phyloP scores from a whole-genome alignment of 768 basidiomycete species.

The Leucocoprinus birnbaumii region DNA sequence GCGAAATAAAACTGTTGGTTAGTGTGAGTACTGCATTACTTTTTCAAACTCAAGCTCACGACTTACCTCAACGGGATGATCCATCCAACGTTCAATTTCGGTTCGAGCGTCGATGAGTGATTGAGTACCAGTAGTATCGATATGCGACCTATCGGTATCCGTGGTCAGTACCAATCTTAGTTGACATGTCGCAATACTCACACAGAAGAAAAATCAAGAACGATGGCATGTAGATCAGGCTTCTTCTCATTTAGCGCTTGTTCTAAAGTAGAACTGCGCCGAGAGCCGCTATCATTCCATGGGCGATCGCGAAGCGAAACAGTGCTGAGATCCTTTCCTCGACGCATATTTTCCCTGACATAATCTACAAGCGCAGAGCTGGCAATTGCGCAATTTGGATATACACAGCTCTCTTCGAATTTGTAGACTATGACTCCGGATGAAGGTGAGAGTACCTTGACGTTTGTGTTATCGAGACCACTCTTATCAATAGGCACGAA shows the following conservation, averaged over 20 bases:
- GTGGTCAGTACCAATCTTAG: neutral
- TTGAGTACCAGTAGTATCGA: constrained; percentile 92
- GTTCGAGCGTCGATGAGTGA: constrained; percentile 87
- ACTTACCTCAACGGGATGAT: constrained; percentile 68
- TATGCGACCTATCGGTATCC: constrained; percentile 67
- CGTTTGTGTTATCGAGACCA: constrained; percentile 60
- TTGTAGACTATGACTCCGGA: constrained; percentile 92
- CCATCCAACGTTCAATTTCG: constrained; percentile 86
- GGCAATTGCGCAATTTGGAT: constrained; percentile 69
- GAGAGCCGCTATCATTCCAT: constrained; percentile 93
- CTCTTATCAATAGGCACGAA: constrained; percentile 73
- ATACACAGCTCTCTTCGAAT: constrained; percentile 86
- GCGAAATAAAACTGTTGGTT: constrained; percentile 84
- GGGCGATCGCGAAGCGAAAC: constrained; percentile 71
- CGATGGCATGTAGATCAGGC: constrained; percentile 79
- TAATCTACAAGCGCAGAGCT: constrained; percentile 78
- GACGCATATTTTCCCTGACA: constrained; percentile 73
- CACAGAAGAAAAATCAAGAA: constrained; percentile 89
- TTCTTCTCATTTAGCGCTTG: constrained; percentile 47
- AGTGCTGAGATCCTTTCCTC: constrained; percentile 68
- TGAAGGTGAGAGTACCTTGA: constrained; percentile 74
- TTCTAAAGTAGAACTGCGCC: constrained; percentile 42
- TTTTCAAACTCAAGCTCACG: neutral
- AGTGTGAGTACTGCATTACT: neutral
- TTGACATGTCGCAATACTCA: constrained; percentile 29